Conservation (phyloP, 495 filamentous ascomycete species). For the Penicillium riverlandense region DNA sequence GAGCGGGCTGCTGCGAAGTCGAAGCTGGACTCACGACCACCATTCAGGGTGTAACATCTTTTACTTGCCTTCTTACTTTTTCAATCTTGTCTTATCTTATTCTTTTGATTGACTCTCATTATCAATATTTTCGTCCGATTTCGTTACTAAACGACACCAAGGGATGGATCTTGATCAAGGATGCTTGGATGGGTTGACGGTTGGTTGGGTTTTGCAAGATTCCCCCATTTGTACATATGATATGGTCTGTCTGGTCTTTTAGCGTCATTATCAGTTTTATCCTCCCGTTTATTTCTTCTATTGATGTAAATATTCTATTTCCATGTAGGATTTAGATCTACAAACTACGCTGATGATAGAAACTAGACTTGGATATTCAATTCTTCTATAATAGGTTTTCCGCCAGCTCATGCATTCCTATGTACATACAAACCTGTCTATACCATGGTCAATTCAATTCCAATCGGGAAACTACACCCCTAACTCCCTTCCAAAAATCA, state of each 20-base stretch:
- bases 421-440: constrained; percentile 1
- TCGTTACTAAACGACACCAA: too few relatives aligned
- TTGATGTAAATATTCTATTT: constrained; percentile 12
- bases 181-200: too few relatives aligned
- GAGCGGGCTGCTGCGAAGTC: constrained; percentile 19
- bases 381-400: too few relatives aligned
- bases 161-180: too few relatives aligned
- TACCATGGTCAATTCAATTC: not conserved
- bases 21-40: constrained; percentile 30
- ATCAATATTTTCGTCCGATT: too few relatives aligned
- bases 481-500: constrained; percentile 38
- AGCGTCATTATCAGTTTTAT: too few relatives aligned
- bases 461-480: constrained; percentile 5
- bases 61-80: not conserved
- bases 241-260: too few relatives aligned
- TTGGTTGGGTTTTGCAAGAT: too few relatives aligned
- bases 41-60: constrained; percentile 22
- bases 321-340: constrained; percentile 2
- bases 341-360: too few relatives aligned
- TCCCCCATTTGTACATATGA: too few relatives aligned
- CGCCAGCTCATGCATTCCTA: not conserved
- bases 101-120: too few relatives aligned
- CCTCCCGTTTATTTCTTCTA: constrained; percentile 4
- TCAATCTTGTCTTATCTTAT: not conserved
- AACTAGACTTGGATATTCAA: too few relatives aligned